Percentiles rank a stretch among this genome's conserved stretches.
These are phyloP conservation scores for Ensete glaucum DNA, from an alignment of 176 grass and related monocot species.

Conservation along the genomic window DNA sequence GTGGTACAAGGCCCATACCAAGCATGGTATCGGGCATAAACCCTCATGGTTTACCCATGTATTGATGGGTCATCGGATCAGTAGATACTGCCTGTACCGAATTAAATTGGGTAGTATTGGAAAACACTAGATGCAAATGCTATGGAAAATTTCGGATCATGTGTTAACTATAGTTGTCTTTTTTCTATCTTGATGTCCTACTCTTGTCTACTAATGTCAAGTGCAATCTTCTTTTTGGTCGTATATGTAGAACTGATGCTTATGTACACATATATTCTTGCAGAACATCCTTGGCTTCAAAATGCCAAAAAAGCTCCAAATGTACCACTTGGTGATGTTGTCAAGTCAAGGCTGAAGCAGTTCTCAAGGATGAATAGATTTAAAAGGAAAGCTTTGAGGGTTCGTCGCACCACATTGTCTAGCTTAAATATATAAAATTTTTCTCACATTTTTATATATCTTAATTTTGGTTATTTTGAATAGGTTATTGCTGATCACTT, in stretches of 20 bases:
- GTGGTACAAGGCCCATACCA: too few relatives aligned
- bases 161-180: not conserved
- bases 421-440: not conserved
- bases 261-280: slow-evolving; percentile 12
- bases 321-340: slow-evolving; percentile 98
- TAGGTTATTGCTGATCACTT: slow-evolving; percentile 99
- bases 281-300: slow-evolving; percentile 95
- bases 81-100: too few relatives aligned
- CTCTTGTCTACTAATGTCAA: slow-evolving; percentile 1
- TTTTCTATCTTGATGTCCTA: not conserved
- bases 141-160: not conserved
- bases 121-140: not conserved
- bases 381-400: slow-evolving; percentile 96
- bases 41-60: too few relatives aligned
- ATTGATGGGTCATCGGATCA: too few relatives aligned
- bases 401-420: slow-evolving; percentile 22
- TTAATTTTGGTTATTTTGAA: slow-evolving; percentile 7
- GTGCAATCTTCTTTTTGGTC: not conserved
- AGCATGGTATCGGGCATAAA: too few relatives aligned
- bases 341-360: slow-evolving; percentile 98
- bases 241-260: not conserved
- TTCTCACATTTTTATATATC: slow-evolving; percentile 8
- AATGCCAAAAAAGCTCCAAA: slow-evolving; percentile 99
- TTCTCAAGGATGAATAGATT: slow-evolving; percentile 99
- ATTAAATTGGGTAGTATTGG: too few relatives aligned